Evolutionary conservation across 2,329 filamentous ascomycete species (phyloP).

Genomic region (Sclerotinia spermophila): DNA sequence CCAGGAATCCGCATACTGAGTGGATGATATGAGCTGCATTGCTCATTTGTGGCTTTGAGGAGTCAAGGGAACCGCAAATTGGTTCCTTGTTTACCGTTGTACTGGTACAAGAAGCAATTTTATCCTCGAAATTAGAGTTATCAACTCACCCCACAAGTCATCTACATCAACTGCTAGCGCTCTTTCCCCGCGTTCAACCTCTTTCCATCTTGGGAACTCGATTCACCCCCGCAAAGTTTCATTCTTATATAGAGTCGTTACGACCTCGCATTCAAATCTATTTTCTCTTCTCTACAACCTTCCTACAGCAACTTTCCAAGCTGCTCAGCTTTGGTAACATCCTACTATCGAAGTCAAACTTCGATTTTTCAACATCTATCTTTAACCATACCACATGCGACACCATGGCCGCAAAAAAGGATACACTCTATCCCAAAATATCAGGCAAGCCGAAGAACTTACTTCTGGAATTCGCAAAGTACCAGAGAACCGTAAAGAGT

Average conservation of each 20-base stretch:
- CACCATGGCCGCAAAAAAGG: background rate
- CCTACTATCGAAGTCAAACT: background rate
- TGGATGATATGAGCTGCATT: background rate
- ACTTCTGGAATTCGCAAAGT: background rate
- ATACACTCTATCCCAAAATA: background rate
- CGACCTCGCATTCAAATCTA: background rate
- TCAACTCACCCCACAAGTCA: background rate
- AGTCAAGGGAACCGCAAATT: background rate
- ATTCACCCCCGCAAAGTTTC: background rate
- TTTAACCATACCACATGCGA: background rate
- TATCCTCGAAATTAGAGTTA: background rate
- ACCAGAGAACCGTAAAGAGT: background rate
- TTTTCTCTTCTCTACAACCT: background rate
- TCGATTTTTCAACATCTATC: background rate
- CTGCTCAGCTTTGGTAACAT: background rate
- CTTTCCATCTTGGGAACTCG: too few species aligned
- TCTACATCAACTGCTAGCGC: background rate
- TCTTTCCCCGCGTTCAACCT: background rate
- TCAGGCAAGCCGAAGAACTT: slow-evolving; percentile 6
- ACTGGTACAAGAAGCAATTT: background rate
- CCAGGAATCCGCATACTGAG: background rate
- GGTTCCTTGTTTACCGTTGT: background rate
- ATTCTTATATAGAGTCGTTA: background rate
- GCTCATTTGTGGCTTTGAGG: too few species aligned
- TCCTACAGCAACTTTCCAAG: background rate